Evolutionary conservation across 441 rosid genomes (phyloP).

Genomic region (Bocquillonia castaneifolia): DNA sequence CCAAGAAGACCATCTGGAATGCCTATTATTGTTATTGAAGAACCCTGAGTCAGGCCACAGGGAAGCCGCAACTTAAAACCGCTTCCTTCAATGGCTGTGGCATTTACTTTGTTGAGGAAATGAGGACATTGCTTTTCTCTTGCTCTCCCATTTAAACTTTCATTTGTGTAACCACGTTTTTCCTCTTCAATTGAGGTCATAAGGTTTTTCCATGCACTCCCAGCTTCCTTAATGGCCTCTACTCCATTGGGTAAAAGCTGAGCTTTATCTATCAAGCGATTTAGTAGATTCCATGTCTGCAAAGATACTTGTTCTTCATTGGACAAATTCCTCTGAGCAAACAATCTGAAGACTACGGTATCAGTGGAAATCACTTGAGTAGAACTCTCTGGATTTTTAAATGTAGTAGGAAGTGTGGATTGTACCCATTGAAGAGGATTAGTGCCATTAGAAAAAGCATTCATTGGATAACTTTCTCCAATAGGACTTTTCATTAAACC

Average conservation of each 20-base stretch:
- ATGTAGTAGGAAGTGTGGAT: constrained; percentile 43
- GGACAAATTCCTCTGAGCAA: constrained; percentile 57
- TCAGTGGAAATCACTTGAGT: constrained; percentile 58
- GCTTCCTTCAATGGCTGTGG: constrained; percentile 44
- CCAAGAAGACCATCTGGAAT: constrained; percentile 87
- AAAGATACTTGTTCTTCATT: constrained; percentile 57
- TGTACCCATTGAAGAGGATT: constrained; percentile 78
- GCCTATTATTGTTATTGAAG: constrained; percentile 84
- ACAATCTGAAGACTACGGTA: constrained; percentile 47
- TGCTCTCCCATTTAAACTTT: constrained; percentile 39
- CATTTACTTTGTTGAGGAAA: constrained; percentile 75
- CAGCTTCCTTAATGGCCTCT: constrained; percentile 90
- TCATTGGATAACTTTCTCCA: constrained; percentile 47
- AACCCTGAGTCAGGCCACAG: constrained; percentile 95
- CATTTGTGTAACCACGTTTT: constrained; percentile 42
- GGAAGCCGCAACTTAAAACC: constrained; percentile 57
- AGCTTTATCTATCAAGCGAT: constrained; percentile 54
- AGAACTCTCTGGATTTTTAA: constrained; percentile 48
- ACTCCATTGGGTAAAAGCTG: constrained; percentile 66
- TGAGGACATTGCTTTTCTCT: constrained; percentile 85
- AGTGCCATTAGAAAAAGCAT: constrained; percentile 46
- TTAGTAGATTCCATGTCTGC: constrained; percentile 68
- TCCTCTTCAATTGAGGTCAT: constrained; percentile 64
- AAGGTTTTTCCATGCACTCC: constrained; percentile 74
- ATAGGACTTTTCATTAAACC: constrained; percentile 53